A percentile compares a stretch with the other conserved stretches of the same genome.
These are phyloP conservation scores for Musa schizocarpa DNA, from an alignment of 176 grass and related monocot genomes.

Conservation along the genomic window DNA sequence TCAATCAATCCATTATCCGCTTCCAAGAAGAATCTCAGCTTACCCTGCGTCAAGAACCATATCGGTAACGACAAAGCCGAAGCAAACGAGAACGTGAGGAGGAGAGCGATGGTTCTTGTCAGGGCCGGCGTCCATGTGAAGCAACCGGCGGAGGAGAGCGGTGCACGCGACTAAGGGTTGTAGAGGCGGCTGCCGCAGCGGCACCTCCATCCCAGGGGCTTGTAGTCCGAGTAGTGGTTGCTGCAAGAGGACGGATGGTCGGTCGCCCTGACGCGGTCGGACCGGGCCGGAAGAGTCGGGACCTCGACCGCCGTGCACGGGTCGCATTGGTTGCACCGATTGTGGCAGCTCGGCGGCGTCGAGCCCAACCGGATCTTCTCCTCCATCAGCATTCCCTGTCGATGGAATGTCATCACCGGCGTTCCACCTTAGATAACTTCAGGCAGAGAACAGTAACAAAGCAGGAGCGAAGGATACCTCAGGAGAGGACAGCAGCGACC, in stretches of 20 bases:
- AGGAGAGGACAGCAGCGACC: not conserved
- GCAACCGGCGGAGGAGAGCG: not conserved
- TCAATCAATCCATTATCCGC: too few relatives aligned
- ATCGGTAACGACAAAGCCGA: too few relatives aligned
- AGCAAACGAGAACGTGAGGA: too few relatives aligned
- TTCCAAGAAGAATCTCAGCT: too few relatives aligned
- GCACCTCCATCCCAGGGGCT: constrained; percentile 78
- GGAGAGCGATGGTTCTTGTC: too few relatives aligned
- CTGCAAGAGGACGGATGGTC: constrained; percentile 5
- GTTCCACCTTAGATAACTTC: not conserved
- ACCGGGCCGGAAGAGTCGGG: constrained; percentile 33
- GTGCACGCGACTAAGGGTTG: constrained; percentile 26
- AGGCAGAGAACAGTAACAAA: not conserved
- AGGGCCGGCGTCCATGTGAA: too few relatives aligned
- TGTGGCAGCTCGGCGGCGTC: constrained; percentile 67
- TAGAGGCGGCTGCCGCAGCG: constrained; percentile 54
- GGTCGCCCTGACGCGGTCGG: not conserved
- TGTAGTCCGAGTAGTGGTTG: constrained; percentile 48
- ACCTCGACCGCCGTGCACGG: constrained; percentile 68
- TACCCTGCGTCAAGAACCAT: too few relatives aligned
- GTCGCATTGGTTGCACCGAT: constrained; percentile 57
- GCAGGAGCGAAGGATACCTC: not conserved
- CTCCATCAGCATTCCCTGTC: constrained; percentile 14
- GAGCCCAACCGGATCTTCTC: constrained; percentile 65
- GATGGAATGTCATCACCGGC: not conserved